A percentile compares a stretch with the other conserved stretches of the same genome.
phyloP scores from a whole-genome alignment of 129 eudicot species.

The Chrysanthemum makinoi region DNA sequence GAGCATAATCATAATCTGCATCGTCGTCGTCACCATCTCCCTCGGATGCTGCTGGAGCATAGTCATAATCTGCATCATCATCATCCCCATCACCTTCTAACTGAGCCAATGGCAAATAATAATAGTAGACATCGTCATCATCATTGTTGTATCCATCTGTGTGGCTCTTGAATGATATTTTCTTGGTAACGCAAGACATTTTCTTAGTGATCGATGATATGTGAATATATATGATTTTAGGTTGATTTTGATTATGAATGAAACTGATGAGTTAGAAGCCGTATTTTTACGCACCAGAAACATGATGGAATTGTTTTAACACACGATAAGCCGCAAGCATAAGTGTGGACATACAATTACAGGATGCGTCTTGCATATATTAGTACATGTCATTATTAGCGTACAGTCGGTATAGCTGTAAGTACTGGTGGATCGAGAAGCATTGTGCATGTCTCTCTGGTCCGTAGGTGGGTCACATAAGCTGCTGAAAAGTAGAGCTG shows the following conservation, averaged over 20 bases:
- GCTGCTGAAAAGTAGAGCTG: neutral
- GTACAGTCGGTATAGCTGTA: too few species aligned
- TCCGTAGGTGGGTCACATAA: conserved; percentile 9
- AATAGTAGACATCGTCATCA: conserved; percentile 20
- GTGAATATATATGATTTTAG: neutral
- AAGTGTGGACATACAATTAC: conserved; percentile 24
- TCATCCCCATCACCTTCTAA: conserved; percentile 23
- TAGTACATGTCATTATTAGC: too few species aligned
- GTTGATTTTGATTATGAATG: conserved; percentile 3
- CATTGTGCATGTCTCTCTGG: too few species aligned
- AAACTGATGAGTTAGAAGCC: neutral
- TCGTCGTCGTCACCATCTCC: conserved; percentile 26
- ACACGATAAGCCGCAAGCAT: conserved; percentile 17
- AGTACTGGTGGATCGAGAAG: too few species aligned
- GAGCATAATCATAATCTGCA: neutral
- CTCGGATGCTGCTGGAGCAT: conserved; percentile 24
- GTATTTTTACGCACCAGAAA: conserved; percentile 20
- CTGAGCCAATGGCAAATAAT: conserved; percentile 17
- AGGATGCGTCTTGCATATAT: conserved; percentile 1
- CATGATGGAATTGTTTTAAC: neutral
- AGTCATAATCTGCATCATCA: too few species aligned
- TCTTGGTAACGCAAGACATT: conserved; percentile 25
- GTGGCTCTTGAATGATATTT: conserved; percentile 20
- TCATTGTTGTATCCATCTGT: conserved; percentile 24
- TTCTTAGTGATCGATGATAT: neutral